A percentile compares a stretch with the other conserved stretches of the same genome.
Evolutionary conservation across 2,329 filamentous ascomycete genomes (phyloP).

Genomic region (Spiromastix sp.): DNA sequence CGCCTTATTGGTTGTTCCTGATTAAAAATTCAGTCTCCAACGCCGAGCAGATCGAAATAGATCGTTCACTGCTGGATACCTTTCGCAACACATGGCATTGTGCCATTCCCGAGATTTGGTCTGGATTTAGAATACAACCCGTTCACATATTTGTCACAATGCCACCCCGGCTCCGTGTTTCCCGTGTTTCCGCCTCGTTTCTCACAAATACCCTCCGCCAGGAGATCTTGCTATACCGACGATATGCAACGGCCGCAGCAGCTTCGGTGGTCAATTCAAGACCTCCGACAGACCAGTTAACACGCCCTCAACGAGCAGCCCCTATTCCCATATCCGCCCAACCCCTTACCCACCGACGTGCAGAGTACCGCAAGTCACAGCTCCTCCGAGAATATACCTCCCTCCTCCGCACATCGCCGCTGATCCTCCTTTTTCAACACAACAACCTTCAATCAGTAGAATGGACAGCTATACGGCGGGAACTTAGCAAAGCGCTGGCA

Average conservation of each 20-base stretch:
- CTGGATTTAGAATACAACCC: no score
- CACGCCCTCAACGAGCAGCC: slow-evolving; percentile 15
- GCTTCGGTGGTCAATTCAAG: slow-evolving; percentile 25
- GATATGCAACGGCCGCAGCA: slow-evolving; percentile 4
- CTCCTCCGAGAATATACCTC: slow-evolving; percentile 80
- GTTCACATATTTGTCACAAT: slow-evolving; percentile 27
- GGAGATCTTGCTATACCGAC: slow-evolving; percentile 13
- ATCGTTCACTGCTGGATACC: no score
- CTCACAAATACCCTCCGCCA: slow-evolving; percentile 24
- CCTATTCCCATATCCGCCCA: slow-evolving; percentile 46
- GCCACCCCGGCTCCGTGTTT: slow-evolving; percentile 43
- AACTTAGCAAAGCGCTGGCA: slow-evolving; percentile 50
- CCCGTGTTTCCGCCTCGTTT: slow-evolving; percentile 24
- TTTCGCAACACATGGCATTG: no score
- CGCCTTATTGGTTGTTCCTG: no score
- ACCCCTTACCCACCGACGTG: slow-evolving; percentile 75
- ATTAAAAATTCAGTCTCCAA: no score
- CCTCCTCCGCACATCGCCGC: slow-evolving; percentile 69
- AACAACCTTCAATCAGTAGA: slow-evolving; percentile 66
- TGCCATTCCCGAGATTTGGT: no score
- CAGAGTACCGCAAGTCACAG: slow-evolving; percentile 84
- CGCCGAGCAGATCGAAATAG: no score
- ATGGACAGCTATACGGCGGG: slow-evolving; percentile 62
- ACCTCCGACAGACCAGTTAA: slow-evolving; percentile 41
- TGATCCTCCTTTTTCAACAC: slow-evolving; percentile 80